Percentiles rank a stretch among this genome's conserved stretches.
Evolutionary conservation across 345 rosid genomes (phyloP).

Genomic region (Citrus glauca): DNA sequence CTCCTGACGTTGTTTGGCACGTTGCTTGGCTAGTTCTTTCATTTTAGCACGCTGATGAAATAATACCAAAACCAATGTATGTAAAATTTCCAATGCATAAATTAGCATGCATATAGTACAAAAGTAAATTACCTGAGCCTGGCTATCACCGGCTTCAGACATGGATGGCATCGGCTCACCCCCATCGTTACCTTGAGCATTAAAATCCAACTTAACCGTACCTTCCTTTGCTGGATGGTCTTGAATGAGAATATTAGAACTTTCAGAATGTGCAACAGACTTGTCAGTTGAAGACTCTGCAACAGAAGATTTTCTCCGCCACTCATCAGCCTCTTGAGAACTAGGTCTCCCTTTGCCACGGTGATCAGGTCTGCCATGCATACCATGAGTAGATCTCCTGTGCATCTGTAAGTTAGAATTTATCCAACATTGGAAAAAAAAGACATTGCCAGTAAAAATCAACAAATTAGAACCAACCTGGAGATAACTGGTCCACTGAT

Average conservation of each 20-base stretch:
- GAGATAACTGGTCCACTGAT: constrained; percentile 32
- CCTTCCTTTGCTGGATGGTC: constrained; percentile 27
- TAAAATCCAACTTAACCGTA: constrained; percentile 31
- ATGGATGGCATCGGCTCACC: constrained; percentile 33
- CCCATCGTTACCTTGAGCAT: constrained; percentile 35
- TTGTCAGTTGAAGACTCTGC: constrained; percentile 29
- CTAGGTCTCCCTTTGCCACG: constrained; percentile 52
- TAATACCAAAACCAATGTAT: constrained; percentile 16
- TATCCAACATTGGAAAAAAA: constrained; percentile 24
- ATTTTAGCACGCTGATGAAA: constrained; percentile 62
- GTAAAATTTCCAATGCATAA: constrained; percentile 10
- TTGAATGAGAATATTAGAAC: constrained; percentile 29
- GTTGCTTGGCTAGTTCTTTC: constrained; percentile 73
- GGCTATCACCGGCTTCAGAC: constrained; percentile 47
- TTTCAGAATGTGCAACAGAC: constrained; percentile 34
- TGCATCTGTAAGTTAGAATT: constrained; percentile 28
- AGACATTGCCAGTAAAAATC: constrained; percentile 19
- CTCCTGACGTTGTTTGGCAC: constrained; percentile 59
- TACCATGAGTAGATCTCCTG: constrained; percentile 70
- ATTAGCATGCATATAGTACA: constrained; percentile 11
- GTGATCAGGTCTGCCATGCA: constrained; percentile 51
- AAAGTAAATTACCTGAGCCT: constrained; percentile 40
- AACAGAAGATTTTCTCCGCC: constrained; percentile 43
- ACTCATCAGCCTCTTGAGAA: constrained; percentile 52
- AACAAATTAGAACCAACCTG: constrained; percentile 51